Evolutionary conservation across 805 yeast species (phyloP).

Genomic region (Phaffomyces thermotolerans): DNA sequence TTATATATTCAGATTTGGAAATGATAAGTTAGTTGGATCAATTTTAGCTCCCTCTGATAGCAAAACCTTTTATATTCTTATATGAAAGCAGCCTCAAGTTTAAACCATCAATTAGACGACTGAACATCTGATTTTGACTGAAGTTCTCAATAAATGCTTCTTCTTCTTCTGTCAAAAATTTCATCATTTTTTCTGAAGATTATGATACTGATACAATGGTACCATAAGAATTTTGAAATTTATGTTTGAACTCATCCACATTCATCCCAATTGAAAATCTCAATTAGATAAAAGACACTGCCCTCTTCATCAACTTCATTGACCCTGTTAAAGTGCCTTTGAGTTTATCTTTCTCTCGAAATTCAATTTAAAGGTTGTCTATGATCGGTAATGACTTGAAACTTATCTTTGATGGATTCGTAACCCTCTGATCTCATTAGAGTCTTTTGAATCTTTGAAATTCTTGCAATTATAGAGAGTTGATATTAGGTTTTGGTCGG

Average conservation of each 20-base stretch:
- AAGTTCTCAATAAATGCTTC: too few species aligned
- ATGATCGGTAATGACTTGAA: constrained; percentile 9
- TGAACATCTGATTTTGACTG: background rate
- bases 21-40: constrained; percentile 1
- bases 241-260: background rate
- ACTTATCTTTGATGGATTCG: background rate
- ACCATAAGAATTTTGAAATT: constrained; percentile 2
- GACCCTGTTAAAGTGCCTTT: background rate
- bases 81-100: constrained; percentile 1
- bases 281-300: constrained; percentile 1
- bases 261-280: constrained; percentile 3
- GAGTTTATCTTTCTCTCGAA: background rate
- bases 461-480: background rate
- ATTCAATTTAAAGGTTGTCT: constrained; percentile 5
- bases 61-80: background rate
- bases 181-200: background rate
- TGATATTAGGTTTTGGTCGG: background rate
- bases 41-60: background rate
- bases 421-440: background rate
- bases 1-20: constrained; percentile 1
- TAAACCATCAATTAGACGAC: constrained; percentile 4
- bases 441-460: background rate
- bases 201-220: constrained; percentile 3
- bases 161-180: background rate
- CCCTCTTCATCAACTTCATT: background rate